Evolutionary conservation across 2,329 filamentous ascomycete species (phyloP).

Genomic region (Ophiocordyceps robertsii): DNA sequence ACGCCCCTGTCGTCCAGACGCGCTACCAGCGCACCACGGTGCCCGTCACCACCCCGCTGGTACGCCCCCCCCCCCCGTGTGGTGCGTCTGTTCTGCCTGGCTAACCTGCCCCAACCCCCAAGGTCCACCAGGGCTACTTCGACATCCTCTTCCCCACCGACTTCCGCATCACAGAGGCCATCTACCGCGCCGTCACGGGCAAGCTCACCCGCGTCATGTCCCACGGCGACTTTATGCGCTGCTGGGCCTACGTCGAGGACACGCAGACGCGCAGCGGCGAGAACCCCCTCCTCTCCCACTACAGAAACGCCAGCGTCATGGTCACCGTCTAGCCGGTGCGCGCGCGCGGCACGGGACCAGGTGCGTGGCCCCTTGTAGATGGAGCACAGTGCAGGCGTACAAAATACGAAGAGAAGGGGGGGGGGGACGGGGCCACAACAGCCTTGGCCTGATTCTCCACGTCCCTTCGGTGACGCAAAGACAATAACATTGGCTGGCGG

Average conservation of each 20-base stretch:
- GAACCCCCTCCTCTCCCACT: conserved; percentile 85
- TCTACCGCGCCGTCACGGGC: conserved; percentile 87
- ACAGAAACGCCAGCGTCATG: conserved; percentile 89
- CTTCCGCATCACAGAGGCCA: conserved; percentile 77
- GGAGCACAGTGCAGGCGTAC: too few relatives aligned
- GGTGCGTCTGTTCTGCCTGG: background rate
- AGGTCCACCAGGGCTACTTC: conserved; percentile 98
- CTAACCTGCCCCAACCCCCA: background rate
- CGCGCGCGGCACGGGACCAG: too few relatives aligned
- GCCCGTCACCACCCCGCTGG: conserved; percentile 78
- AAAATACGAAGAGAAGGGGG: too few relatives aligned
- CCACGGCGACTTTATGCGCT: conserved; percentile 81
- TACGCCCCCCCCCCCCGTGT: conserved; percentile 34
- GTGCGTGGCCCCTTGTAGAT: too few relatives aligned
- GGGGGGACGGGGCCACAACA: too few relatives aligned
- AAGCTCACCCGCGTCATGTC: conserved; percentile 75
- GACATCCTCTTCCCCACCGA: conserved; percentile 98
- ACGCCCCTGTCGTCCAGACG: conserved; percentile 93
- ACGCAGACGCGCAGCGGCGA: conserved; percentile 83
- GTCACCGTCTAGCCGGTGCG: conserved; percentile 52
- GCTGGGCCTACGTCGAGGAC: conserved; percentile 84
- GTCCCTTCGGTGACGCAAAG: too few relatives aligned
- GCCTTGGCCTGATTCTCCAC: too few relatives aligned
- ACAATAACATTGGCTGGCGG: too few relatives aligned
- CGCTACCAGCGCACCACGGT: conserved; percentile 78